Evolutionary conservation across 805 yeast genomes (phyloP), one percentile per base, ranked within the genome.

Genomic region (Wickerhamomyces queroliae): DNA sequence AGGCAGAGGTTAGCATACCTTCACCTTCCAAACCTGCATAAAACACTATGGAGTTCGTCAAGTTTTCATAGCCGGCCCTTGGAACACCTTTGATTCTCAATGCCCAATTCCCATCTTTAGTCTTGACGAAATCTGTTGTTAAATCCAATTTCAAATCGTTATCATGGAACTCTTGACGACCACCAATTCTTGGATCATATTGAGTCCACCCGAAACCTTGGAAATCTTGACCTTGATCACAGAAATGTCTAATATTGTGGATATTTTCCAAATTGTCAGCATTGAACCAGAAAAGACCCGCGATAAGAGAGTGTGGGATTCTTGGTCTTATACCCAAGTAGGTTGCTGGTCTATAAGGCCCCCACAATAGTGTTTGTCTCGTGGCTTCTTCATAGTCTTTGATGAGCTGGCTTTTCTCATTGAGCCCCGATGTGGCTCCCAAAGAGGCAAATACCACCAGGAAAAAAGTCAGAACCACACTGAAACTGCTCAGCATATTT

Each of bases 231-330:
- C 66, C 66, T 49, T 80, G 89, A 38, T 82, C 87, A 52, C 89
- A 85, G 39, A 74, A 70, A 59, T 89, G 96, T 49, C 96, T 76
- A 19, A 83, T 59, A 18, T 68, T 63, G 5, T 68, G 62, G 11
- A 86, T 50, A 2, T 83, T 83, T 5, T 63, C 60, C 43, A 73
- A 67, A 22, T 66, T 62, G 44, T 84, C 82, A 5, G 76, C 72
- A 53, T 80, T 80, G 64, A 78, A 86, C 98, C 98, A 91, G 79
- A 91, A 76, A 20, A 90, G 64, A 0, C 98, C 98, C 12, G 87
- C 66, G 42, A 82, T 55, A 37, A 93, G 68, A 2, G 91, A 77
- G 26, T 77, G 70, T 2, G 96, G 96, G 3, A 84, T 52, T 5
- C 91, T 67, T 3, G 98, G 96, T 34, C 90, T 70, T 35, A 93